A percentile compares a stretch with the other conserved stretches of the same genome.
phyloP scores from a whole-genome alignment of 1,139 yeast species.

The Suzukiozyma palmioleophila region DNA sequence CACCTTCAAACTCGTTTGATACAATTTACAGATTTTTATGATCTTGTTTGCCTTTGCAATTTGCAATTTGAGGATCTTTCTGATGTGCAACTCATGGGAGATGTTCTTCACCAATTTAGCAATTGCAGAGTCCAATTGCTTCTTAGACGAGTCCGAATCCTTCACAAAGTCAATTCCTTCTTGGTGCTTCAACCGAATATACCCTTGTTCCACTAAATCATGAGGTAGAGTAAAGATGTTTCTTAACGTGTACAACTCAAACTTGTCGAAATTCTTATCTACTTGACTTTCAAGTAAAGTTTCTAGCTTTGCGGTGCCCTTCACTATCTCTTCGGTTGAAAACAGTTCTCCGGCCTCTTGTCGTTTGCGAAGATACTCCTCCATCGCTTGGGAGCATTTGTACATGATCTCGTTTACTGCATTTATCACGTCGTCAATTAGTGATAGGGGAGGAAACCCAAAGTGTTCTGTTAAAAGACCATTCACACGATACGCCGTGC shows the following conservation, averaged over 20 bases:
- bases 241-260: conserved; percentile 76
- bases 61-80: conserved; percentile 40
- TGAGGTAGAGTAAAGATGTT: conserved; percentile 71
- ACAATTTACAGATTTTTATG: conserved; percentile 25
- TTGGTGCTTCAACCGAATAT: conserved; percentile 67
- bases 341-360: conserved; percentile 21
- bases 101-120: conserved; percentile 36
- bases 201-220: conserved; percentile 64
- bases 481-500: neutral
- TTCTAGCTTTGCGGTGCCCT: conserved; percentile 80
- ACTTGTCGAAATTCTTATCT: conserved; percentile 83
- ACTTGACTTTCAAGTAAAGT: conserved; percentile 71
- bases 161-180: conserved; percentile 41
- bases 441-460: conserved; percentile 81
- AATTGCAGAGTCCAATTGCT: conserved; percentile 34
- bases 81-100: conserved; percentile 40
- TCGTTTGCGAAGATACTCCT: conserved; percentile 44
- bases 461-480: conserved; percentile 69
- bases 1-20: conserved; percentile 27
- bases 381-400: conserved; percentile 78
- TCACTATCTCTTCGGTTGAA: conserved; percentile 50
- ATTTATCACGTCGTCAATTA: conserved; percentile 85
- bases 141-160: conserved; percentile 13
- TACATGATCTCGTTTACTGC: conserved; percentile 83
- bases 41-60: conserved; percentile 35